A percentile compares a stretch with the other conserved stretches of the same genome.
phyloP scores from a whole-genome alignment of 306 rosid species.

The Canavalia gladiata region DNA sequence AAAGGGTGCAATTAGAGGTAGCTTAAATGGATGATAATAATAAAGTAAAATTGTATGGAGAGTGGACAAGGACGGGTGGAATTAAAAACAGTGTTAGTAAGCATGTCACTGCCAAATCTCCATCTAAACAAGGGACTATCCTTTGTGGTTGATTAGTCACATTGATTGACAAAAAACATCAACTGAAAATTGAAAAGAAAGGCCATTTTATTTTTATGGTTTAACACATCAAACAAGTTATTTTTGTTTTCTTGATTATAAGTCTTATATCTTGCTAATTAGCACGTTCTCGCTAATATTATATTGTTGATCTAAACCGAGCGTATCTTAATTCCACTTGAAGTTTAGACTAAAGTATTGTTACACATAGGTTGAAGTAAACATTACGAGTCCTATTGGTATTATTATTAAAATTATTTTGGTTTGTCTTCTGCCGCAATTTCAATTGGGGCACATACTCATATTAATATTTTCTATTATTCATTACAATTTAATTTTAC shows the following conservation, averaged over 20 bases:
- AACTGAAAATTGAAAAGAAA: conserved; percentile 20
- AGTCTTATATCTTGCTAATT: background rate
- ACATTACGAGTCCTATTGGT: background rate
- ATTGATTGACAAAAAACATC: conserved; percentile 34
- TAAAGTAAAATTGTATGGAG: background rate
- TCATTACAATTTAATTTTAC: no score
- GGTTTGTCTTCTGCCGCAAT: no score
- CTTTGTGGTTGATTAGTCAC: conserved; percentile 47
- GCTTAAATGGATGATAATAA: conserved; percentile 7
- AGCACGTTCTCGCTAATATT: no score
- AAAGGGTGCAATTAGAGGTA: conserved; percentile 42
- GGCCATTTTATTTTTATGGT: background rate
- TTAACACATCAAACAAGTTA: background rate
- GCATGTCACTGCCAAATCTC: conserved; percentile 35
- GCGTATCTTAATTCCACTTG: no score
- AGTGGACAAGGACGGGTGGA: no score
- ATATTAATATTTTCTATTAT: no score
- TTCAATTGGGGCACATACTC: background rate
- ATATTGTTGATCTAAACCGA: no score
- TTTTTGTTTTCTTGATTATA: conserved; percentile 5
- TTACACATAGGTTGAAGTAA: background rate
- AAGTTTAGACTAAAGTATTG: background rate
- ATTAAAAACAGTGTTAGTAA: background rate
- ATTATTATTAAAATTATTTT: background rate
- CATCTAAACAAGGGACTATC: background rate